These are phyloP conservation scores for Thecaphora thlaspeos DNA, from an alignment of 1,284 basidiomycete genomes.

Conservation along the genomic window DNA sequence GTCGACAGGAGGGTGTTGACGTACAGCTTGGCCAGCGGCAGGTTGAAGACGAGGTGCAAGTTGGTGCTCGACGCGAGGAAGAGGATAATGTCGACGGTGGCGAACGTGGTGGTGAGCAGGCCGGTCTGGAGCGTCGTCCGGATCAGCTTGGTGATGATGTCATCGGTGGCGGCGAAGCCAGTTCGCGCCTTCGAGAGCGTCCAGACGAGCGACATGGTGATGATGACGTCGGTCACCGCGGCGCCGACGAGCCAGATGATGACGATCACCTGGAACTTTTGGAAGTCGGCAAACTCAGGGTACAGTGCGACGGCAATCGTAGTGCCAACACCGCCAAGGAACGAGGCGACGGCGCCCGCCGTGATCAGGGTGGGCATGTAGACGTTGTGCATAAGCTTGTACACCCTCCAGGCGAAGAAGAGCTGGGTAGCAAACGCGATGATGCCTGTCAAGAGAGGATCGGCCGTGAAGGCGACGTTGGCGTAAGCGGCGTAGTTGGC, in stretches of 20 bases:
- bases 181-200: slow-evolving; percentile 49
- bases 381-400: slow-evolving; percentile 42
- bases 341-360: slow-evolving; percentile 20
- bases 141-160: slow-evolving; percentile 51
- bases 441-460: slow-evolving; percentile 45
- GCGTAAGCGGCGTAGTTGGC: slow-evolving; percentile 25
- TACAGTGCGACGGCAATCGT: slow-evolving; percentile 49
- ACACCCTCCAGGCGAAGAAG: slow-evolving; percentile 54
- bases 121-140: slow-evolving; percentile 50
- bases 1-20: slow-evolving; percentile 54
- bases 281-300: slow-evolving; percentile 36
- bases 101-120: slow-evolving; percentile 44
- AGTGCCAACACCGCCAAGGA: slow-evolving; percentile 43
- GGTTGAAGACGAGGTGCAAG: slow-evolving; percentile 49
- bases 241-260: slow-evolving; percentile 50
- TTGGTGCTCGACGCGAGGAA: slow-evolving; percentile 45
- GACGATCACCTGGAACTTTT: slow-evolving; percentile 50
- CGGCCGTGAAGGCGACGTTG: slow-evolving; percentile 37
- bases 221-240: slow-evolving; percentile 45
- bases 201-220: slow-evolving; percentile 42
- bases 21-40: slow-evolving; percentile 53
- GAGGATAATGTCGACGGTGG: slow-evolving; percentile 45
- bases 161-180: slow-evolving; percentile 51
- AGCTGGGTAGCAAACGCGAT: slow-evolving; percentile 46
- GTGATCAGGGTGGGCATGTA: slow-evolving; percentile 37